Percentiles rank a stretch among this genome's conserved stretches.
phyloP scores from a whole-genome alignment of 2,329 filamentous ascomycete genomes.

The Exophiala aquamarina region DNA sequence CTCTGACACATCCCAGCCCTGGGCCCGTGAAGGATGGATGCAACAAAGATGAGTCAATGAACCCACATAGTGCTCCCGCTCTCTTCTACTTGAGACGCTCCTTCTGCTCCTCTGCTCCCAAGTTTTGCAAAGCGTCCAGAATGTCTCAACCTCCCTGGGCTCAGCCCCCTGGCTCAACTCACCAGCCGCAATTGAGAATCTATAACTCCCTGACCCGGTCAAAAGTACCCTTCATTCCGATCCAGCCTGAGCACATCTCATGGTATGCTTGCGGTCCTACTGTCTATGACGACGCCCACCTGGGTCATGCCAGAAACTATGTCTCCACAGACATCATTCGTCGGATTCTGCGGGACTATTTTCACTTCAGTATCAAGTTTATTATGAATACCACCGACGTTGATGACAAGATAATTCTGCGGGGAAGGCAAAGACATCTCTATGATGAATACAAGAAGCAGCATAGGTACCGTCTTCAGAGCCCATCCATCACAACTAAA shows the following conservation, averaged over 20 bases:
- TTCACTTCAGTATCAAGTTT: constrained; percentile 78
- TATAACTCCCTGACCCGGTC: constrained; percentile 77
- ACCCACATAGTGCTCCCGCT: background rate
- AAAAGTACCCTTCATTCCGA: constrained; percentile 72
- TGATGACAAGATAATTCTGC: constrained; percentile 70
- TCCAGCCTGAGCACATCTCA: constrained; percentile 66
- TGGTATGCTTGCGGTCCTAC: constrained; percentile 94
- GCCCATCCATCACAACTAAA: background rate
- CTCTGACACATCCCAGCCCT: too few species aligned
- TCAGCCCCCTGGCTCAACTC: constrained; percentile 38
- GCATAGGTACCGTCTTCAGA: constrained; percentile 36
- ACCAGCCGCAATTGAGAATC: constrained; percentile 63
- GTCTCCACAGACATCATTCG: constrained; percentile 86
- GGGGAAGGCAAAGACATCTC: constrained; percentile 74
- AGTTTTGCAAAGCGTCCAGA: constrained; percentile 10
- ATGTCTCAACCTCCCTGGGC: constrained; percentile 45
- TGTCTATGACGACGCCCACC: constrained; percentile 77
- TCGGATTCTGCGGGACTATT: constrained; percentile 79
- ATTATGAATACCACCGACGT: constrained; percentile 93
- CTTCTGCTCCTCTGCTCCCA: constrained; percentile 16
- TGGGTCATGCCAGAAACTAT: constrained; percentile 87
- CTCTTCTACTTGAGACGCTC: constrained; percentile 13
- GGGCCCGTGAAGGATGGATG: too few species aligned
- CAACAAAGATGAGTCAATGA: constrained; percentile 14
- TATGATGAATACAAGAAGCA: constrained; percentile 66